phyloP scores from a whole-genome alignment of 352 stramenopile species.

The Achlya hypogyna region DNA sequence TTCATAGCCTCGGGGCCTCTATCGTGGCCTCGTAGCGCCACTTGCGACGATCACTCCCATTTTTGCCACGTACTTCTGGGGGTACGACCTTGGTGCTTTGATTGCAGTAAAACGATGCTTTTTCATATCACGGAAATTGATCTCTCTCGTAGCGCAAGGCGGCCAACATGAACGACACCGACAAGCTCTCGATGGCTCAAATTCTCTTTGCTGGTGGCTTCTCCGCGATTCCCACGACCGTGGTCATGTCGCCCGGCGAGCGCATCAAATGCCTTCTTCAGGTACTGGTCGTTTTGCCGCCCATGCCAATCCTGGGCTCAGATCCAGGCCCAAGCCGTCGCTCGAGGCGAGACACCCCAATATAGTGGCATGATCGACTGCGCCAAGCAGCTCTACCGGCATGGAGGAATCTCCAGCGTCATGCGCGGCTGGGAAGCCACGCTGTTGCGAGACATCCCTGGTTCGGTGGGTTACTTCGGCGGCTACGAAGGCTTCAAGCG shows the following conservation, averaged over 20 bases:
- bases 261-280: conserved; percentile 95
- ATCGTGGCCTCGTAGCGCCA: conserved; percentile 92
- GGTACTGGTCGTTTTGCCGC: conserved; percentile 5
- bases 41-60: conserved; percentile 93
- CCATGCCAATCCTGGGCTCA: conserved; percentile 29
- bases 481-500: conserved; percentile 91
- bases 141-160: conserved; percentile 40
- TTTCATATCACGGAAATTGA: background rate
- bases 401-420: conserved; percentile 87
- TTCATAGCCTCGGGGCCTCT: conserved; percentile 69
- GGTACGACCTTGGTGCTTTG: conserved; percentile 94
- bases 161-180: conserved; percentile 41
- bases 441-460: conserved; percentile 91
- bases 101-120: conserved; percentile 68
- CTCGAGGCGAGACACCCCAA: conserved; percentile 65
- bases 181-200: conserved; percentile 66
- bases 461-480: conserved; percentile 92
- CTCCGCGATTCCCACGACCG: conserved; percentile 77
- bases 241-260: conserved; percentile 93
- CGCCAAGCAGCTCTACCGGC: conserved; percentile 86
- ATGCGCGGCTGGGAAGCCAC: conserved; percentile 94
- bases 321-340: conserved; percentile 85
- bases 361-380: conserved; percentile 96
- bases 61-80: conserved; percentile 96
- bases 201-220: conserved; percentile 89